Conservation (phyloP, 768 basidiomycete species). For the Russula sp. region DNA sequence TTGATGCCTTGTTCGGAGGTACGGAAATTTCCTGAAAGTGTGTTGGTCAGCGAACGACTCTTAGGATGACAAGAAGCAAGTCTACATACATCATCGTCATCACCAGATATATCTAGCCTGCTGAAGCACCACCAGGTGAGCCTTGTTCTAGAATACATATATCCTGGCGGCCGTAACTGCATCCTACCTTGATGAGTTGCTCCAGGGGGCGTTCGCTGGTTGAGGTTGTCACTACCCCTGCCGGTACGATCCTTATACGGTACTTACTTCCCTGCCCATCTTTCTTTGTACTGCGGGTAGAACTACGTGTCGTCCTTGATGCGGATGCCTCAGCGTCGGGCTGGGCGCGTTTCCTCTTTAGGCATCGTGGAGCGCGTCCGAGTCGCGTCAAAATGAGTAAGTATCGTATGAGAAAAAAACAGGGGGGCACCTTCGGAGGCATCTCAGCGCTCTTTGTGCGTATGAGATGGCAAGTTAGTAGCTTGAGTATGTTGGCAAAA, state of each 20-base stretch:
- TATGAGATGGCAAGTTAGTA: conserved; percentile 13
- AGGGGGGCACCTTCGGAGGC: conserved; percentile 17
- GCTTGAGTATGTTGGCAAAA: conserved; percentile 9
- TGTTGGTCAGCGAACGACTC: neutral
- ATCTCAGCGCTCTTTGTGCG: conserved; percentile 5
- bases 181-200: conserved; percentile 1
- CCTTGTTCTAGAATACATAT: neutral
- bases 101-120: neutral
- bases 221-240: neutral
- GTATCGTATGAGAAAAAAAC: neutral
- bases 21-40: conserved; percentile 12
- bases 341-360: conserved; percentile 55
- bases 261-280: conserved; percentile 25
- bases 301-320: conserved; percentile 41
- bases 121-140: neutral
- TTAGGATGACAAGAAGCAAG: neutral
- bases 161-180: neutral
- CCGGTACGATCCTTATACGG: neutral
- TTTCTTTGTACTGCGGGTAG: conserved; percentile 31
- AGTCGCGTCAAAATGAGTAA: neutral
- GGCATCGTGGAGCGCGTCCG: conserved; percentile 1
- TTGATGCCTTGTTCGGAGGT: conserved; percentile 22
- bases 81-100: neutral
- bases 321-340: conserved; percentile 29
- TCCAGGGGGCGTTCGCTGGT: neutral